These are phyloP conservation scores for Solanum lycopersicoides DNA, from an alignment of 257 asterid species.

Conservation along the genomic window DNA sequence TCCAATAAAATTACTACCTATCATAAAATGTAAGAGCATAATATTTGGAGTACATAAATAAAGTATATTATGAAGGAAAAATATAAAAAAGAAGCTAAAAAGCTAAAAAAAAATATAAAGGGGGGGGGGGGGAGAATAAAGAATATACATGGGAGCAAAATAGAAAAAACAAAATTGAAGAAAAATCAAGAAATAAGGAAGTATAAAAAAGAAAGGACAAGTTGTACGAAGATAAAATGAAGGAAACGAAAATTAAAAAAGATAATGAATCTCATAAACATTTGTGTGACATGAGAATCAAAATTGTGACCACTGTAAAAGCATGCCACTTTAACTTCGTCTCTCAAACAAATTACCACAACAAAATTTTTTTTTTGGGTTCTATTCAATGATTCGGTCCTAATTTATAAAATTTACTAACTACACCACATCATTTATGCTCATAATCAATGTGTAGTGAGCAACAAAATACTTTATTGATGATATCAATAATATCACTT, in stretches of 20 bases:
- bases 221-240: neutral
- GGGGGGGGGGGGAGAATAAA: neutral
- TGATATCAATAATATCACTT: too few relatives aligned
- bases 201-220: too few relatives aligned
- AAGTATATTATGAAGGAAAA: too few relatives aligned
- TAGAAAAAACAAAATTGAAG: neutral
- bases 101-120: neutral
- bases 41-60: neutral
- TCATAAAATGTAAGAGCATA: neutral
- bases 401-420: too few relatives aligned
- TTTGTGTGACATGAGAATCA: neutral
- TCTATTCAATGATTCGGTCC: too few relatives aligned
- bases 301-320: neutral
- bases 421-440: too few relatives aligned
- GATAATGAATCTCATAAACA: neutral
- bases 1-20: too few relatives aligned
- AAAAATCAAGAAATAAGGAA: neutral
- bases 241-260: neutral
- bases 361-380: neutral
- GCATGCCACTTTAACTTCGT: neutral
- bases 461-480: too few relatives aligned
- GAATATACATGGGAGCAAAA: too few relatives aligned
- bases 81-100: too few relatives aligned
- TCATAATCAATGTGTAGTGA: too few relatives aligned
- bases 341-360: neutral